Evolutionary conservation across 2,329 filamentous ascomycete species (phyloP).

Genomic region (Apiospora saccharicola): DNA sequence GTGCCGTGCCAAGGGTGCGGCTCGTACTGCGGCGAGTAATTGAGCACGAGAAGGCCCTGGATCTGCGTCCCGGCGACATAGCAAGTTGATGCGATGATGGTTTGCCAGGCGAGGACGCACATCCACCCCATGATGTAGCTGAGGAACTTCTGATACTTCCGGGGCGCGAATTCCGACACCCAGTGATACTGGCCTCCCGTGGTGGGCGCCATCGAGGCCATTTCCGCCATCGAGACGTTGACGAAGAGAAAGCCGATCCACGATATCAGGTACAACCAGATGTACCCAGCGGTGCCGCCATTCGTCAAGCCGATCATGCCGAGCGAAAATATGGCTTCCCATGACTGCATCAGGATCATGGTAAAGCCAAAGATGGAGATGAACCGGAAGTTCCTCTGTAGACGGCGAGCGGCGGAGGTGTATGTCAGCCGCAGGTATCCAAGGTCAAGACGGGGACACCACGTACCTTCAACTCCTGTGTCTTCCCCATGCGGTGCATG

Average conservation of each 20-base stretch:
- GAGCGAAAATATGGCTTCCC: slow-evolving; percentile 35
- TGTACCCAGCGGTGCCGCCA: slow-evolving; percentile 35
- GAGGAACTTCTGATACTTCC: slow-evolving; percentile 24
- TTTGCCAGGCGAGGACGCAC: slow-evolving; percentile 28
- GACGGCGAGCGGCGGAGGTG: neutral
- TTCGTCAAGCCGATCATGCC: slow-evolving; percentile 30
- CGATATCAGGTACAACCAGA: slow-evolving; percentile 35
- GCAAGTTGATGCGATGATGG: slow-evolving; percentile 28
- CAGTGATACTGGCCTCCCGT: slow-evolving; percentile 27
- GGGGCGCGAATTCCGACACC: slow-evolving; percentile 29
- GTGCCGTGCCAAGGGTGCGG: slow-evolving; percentile 45
- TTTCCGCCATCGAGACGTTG: slow-evolving; percentile 31
- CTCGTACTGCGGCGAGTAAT: slow-evolving; percentile 28
- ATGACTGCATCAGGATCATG: slow-evolving; percentile 33
- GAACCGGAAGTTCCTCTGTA: slow-evolving; percentile 31
- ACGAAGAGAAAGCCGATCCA: slow-evolving; percentile 32
- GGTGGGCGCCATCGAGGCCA: slow-evolving; percentile 27
- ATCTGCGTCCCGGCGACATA: slow-evolving; percentile 32
- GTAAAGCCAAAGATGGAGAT: slow-evolving; percentile 34
- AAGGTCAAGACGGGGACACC: neutral
- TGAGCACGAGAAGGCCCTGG: slow-evolving; percentile 33
- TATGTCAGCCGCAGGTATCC: neutral
- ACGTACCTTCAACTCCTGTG: slow-evolving; percentile 34
- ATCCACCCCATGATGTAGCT: slow-evolving; percentile 29
- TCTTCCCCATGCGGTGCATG: slow-evolving; percentile 28